Evolutionary conservation across 257 asterid genomes (phyloP).

Genomic region (Thymus quinquecostatus): DNA sequence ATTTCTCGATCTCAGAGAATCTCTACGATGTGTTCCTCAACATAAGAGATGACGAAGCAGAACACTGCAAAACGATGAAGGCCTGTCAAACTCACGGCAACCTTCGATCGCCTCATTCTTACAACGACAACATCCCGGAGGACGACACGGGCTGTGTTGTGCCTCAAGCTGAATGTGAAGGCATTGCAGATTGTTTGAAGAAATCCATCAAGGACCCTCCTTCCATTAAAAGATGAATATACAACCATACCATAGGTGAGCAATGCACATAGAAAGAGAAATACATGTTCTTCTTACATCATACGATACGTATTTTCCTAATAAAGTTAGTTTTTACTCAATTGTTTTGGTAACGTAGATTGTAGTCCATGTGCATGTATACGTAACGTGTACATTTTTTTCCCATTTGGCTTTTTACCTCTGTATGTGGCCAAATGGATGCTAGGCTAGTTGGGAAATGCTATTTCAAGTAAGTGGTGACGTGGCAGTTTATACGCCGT

Average conservation of each 20-base stretch:
- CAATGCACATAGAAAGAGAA: too few species aligned
- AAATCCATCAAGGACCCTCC: slow-evolving; percentile 59
- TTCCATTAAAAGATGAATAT: slow-evolving; percentile 26
- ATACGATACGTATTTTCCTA: too few species aligned
- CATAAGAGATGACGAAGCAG: slow-evolving; percentile 95
- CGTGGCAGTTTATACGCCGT: too few species aligned
- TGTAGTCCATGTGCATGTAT: too few species aligned
- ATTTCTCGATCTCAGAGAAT: slow-evolving; percentile 56
- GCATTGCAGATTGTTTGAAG: slow-evolving; percentile 72
- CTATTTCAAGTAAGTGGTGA: too few species aligned
- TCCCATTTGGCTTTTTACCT: too few species aligned
- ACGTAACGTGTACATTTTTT: too few species aligned
- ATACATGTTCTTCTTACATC: too few species aligned
- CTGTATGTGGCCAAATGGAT: too few species aligned
- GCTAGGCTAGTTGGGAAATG: too few species aligned
- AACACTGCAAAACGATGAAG: slow-evolving; percentile 98
- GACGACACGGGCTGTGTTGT: slow-evolving; percentile 47
- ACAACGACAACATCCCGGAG: slow-evolving; percentile 30
- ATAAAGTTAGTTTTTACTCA: too few species aligned
- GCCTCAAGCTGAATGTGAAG: slow-evolving; percentile 68
- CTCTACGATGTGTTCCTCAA: slow-evolving; percentile 81
- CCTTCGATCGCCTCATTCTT: slow-evolving; percentile 88
- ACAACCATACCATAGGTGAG: background rate
- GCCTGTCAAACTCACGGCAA: slow-evolving; percentile 91
- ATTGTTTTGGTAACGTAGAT: too few species aligned